Evolutionary conservation across 2,329 filamentous ascomycete genomes (phyloP).

Genomic region (Chrysoporthe austroafricana): DNA sequence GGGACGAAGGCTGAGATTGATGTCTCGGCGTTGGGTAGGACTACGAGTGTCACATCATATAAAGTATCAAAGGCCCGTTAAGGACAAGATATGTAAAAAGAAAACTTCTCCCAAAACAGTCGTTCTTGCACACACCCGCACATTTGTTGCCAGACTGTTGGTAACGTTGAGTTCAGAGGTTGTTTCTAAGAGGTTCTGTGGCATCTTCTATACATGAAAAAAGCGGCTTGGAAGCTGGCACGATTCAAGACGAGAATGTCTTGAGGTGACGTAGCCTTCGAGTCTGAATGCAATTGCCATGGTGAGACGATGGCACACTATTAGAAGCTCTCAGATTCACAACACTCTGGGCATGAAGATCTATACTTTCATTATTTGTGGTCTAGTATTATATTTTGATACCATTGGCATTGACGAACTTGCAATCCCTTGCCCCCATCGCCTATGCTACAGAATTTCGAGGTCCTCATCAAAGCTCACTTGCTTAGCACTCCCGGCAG

Average conservation of each 20-base stretch:
- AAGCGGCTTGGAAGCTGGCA: background rate
- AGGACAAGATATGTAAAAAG: background rate
- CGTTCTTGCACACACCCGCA: background rate
- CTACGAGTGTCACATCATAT: background rate
- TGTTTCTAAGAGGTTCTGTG: background rate
- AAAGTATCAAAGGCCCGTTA: background rate
- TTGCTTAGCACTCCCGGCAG: no score
- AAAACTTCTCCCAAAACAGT: background rate
- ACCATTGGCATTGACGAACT: no score
- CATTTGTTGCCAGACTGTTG: background rate
- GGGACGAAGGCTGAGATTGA: slow-evolving; percentile 18
- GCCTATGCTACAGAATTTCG: no score
- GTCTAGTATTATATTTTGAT: no score
- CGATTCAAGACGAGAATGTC: background rate
- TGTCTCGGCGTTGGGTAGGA: background rate
- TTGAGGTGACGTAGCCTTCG: background rate
- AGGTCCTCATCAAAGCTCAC: no score
- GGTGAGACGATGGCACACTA: no score
- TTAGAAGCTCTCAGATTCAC: no score
- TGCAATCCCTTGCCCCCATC: no score
- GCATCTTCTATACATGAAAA: background rate
- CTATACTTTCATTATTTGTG: background rate
- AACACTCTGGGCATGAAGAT: background rate
- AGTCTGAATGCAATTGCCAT: background rate
- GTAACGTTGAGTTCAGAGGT: background rate